Conservation (phyloP, 23 red algal species). For the Gracilaria caudata region DNA sequence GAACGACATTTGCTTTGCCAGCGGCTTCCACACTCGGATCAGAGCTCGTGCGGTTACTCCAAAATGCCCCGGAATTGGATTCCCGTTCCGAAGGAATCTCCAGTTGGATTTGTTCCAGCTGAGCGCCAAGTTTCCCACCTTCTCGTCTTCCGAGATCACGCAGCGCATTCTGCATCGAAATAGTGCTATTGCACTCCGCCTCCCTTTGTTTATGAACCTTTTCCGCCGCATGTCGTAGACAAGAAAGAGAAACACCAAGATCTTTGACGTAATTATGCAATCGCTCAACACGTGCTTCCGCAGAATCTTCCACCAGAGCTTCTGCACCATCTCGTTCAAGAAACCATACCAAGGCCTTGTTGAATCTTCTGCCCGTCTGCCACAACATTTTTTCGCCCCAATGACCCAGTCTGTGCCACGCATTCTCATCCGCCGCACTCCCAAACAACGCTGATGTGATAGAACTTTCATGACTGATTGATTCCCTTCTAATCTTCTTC, state of each 20-base stretch:
- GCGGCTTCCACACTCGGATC: neutral
- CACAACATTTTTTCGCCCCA: slow-evolving; percentile 61
- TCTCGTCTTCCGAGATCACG: slow-evolving; percentile 49
- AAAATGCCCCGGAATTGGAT: neutral
- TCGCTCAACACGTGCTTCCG: slow-evolving; percentile 54
- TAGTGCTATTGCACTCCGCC: slow-evolving; percentile 5
- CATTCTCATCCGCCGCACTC: slow-evolving; percentile 18
- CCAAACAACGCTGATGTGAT: slow-evolving; percentile 65
- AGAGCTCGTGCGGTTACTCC: neutral
- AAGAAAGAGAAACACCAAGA: slow-evolving; percentile 46
- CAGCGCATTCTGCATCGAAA: slow-evolving; percentile 47
- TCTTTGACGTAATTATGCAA: slow-evolving; percentile 67
- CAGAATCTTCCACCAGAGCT: slow-evolving; percentile 9
- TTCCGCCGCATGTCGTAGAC: slow-evolving; percentile 40
- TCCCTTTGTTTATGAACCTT: slow-evolving; percentile 17
- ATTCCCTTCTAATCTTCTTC: slow-evolving; percentile 43
- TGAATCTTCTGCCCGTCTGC: slow-evolving; percentile 58
- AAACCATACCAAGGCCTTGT: slow-evolving; percentile 64
- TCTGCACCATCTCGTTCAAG: slow-evolving; percentile 43
- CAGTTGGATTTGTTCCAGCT: slow-evolving; percentile 22
- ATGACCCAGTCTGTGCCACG: slow-evolving; percentile 9
- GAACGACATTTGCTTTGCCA: neutral
- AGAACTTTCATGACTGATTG: slow-evolving; percentile 25
- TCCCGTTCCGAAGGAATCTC: slow-evolving; percentile 18
- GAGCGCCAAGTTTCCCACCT: slow-evolving; percentile 65